Conservation (phyloP, 352 stramenopile species). For the Thraustochytrium striatum region DNA sequence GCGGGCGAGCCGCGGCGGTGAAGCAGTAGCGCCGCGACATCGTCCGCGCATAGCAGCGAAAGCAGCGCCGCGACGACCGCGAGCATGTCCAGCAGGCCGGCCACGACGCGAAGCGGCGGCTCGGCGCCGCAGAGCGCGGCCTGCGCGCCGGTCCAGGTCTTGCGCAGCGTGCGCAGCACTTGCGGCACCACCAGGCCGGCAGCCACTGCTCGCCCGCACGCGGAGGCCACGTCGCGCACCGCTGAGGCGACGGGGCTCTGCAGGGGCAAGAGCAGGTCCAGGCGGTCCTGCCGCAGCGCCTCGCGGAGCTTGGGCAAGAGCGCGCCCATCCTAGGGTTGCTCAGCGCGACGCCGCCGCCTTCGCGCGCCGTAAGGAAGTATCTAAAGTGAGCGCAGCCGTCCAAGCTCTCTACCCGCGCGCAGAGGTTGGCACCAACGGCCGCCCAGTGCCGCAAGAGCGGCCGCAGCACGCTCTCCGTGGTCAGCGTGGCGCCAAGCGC, state of each 20-base stretch:
- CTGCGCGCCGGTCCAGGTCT: not conserved
- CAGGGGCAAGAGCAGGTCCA: slow-evolving; percentile 7
- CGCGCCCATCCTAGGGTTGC: not conserved
- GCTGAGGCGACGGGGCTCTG: not conserved
- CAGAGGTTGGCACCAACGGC: not conserved
- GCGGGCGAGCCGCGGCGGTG: too few relatives aligned
- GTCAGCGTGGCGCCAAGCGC: slow-evolving; percentile 1
- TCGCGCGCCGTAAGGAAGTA: not conserved
- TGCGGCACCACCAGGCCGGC: not conserved
- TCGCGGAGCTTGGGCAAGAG: not conserved
- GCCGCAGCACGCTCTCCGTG: not conserved
- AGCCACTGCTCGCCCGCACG: not conserved
- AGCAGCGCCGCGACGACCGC: not conserved
- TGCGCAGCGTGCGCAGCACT: not conserved
- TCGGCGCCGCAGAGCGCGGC: not conserved
- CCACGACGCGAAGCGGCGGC: not conserved
- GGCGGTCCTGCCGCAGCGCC: not conserved
- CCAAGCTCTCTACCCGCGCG: not conserved
- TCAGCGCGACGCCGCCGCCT: not conserved
- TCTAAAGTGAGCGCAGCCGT: not conserved
- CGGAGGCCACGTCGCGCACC: slow-evolving; percentile 6
- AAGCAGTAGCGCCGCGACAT: not conserved
- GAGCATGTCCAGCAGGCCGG: slow-evolving; percentile 1
- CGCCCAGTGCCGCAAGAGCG: not conserved
- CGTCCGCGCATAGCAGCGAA: not conserved